phyloP scores from a whole-genome alignment of 768 basidiomycete species.

The Tulasnella sp. region DNA sequence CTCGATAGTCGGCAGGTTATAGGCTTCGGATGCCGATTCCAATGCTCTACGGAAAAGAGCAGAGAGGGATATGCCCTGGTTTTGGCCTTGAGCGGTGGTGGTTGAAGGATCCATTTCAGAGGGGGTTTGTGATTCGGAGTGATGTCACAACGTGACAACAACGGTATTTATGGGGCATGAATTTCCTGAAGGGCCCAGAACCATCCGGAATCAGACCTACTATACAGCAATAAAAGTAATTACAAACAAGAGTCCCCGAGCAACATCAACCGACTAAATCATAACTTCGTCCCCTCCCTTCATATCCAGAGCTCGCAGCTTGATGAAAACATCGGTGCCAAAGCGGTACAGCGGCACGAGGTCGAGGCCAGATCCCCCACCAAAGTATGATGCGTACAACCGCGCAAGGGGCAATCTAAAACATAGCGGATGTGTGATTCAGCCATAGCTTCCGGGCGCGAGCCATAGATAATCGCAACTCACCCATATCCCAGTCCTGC shows the following conservation, averaged over 20 bases:
- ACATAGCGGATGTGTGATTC: not conserved
- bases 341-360: constrained; percentile 70
- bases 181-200: not conserved
- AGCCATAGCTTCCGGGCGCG: not conserved
- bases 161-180: not conserved
- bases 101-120: constrained; percentile 17
- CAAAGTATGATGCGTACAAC: constrained; percentile 61
- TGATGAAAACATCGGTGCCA: constrained; percentile 55
- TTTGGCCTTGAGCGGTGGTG: constrained; percentile 7
- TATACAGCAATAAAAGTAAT: not conserved
- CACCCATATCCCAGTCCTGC: constrained; percentile 82
- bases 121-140: not conserved
- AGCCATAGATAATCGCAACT: constrained; percentile 6
- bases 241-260: not conserved
- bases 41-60: constrained; percentile 44
- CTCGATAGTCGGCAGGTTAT: constrained; percentile 41
- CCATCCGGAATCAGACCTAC: not conserved
- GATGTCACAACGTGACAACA: not conserved
- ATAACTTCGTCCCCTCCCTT: constrained; percentile 48
- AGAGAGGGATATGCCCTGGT: constrained; percentile 37
- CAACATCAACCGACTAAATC: constrained; percentile 36
- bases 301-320: constrained; percentile 48
- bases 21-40: constrained; percentile 40
- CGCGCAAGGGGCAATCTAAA: constrained; percentile 32
- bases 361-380: constrained; percentile 63